Conservation (phyloP, 192 early-diverging fungal species). For the Coemansia sp. region DNA sequence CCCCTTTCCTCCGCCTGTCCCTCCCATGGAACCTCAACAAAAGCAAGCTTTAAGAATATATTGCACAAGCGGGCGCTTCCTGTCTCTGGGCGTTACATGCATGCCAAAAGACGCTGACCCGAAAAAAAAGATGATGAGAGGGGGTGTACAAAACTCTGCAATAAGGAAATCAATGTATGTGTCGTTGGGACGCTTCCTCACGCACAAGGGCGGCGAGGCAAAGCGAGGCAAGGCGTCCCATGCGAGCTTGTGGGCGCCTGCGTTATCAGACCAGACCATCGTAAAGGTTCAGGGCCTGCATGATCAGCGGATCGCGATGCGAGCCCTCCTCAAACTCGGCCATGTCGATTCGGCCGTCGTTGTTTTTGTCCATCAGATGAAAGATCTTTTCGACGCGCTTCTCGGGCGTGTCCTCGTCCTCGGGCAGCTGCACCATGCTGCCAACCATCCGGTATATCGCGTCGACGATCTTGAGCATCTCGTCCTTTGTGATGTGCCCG, state of each 20-base stretch:
- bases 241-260: neutral
- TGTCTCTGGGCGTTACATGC: too few species aligned
- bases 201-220: neutral
- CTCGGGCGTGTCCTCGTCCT: constrained; percentile 88
- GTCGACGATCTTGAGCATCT: constrained; percentile 90
- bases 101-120: neutral
- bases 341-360: constrained; percentile 75
- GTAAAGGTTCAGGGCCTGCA: constrained; percentile 84
- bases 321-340: constrained; percentile 88
- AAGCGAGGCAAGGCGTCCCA: too few species aligned
- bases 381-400: constrained; percentile 92
- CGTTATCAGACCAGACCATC: constrained; percentile 71
- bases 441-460: constrained; percentile 95
- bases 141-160: neutral
- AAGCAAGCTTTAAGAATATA: too few species aligned
- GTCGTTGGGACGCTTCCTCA: neutral
- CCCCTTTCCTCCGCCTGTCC: too few species aligned
- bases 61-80: too few species aligned
- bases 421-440: constrained; percentile 82
- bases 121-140: neutral
- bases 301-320: constrained; percentile 80
- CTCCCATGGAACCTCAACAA: too few species aligned
- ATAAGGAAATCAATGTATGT: neutral
- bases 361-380: constrained; percentile 83
- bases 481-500: constrained; percentile 78